Evolutionary conservation across 192 early-diverging fungal genomes (phyloP).

Genomic region (Coemansia sp.): DNA sequence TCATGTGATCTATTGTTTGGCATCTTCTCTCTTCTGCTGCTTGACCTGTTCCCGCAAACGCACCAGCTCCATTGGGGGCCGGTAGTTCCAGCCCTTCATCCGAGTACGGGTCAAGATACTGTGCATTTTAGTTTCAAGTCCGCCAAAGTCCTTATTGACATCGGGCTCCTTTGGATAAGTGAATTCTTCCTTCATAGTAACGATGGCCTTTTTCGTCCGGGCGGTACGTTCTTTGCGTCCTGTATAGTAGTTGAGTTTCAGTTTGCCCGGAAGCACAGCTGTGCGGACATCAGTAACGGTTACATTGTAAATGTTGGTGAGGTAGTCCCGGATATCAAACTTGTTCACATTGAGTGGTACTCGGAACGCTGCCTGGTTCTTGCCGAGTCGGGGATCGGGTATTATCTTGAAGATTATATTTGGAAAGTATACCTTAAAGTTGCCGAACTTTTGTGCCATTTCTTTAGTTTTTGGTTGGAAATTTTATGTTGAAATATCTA

Average conservation of each 20-base stretch:
- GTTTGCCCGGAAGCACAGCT: conserved; percentile 74
- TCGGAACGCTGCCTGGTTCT: conserved; percentile 88
- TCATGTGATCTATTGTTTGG: conserved; percentile 4
- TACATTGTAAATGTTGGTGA: conserved; percentile 80
- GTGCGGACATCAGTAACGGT: conserved; percentile 84
- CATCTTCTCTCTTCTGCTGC: not conserved
- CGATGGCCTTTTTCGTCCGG: conserved; percentile 65
- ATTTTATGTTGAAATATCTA: not conserved
- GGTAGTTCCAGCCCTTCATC: conserved; percentile 49
- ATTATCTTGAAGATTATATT: conserved; percentile 81
- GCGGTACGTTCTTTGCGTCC: conserved; percentile 35
- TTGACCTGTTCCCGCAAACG: conserved; percentile 10
- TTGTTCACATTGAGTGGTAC: conserved; percentile 89
- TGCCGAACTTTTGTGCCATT: conserved; percentile 50
- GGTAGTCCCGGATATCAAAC: conserved; percentile 85
- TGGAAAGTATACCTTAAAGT: conserved; percentile 78
- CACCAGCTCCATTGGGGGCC: conserved; percentile 20
- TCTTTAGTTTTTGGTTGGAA: conserved; percentile 3
- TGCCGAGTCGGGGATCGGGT: conserved; percentile 63
- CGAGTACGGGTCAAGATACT: conserved; percentile 25
- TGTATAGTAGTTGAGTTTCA: conserved; percentile 32
- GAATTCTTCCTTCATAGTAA: conserved; percentile 67
- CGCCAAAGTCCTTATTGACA: conserved; percentile 47
- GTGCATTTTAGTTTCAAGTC: conserved; percentile 24
- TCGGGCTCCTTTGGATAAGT: conserved; percentile 56